Base-by-base conservation (phyloP, 352 stramenopile genomes). In the Pilasporangium apinafurcum region DNA sequence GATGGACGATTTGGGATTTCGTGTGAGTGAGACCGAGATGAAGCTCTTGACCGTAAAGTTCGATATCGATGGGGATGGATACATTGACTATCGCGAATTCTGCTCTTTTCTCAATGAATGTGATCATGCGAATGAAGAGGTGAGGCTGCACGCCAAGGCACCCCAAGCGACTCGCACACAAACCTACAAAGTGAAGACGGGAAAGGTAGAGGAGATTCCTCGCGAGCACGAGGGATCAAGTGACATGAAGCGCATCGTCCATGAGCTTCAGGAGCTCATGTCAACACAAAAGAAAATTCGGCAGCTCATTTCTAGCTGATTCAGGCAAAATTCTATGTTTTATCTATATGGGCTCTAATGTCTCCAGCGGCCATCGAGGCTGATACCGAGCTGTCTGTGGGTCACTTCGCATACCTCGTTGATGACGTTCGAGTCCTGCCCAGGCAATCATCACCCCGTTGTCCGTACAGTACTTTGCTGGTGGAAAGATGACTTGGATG, bases 371-470 rank as follows among this genome's bases (percentile, higher is more conserved):
- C 81, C 81, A 93, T 12, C 78, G 78, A 9, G 81, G 81, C 16
- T 68, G 58, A 57, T 93, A 93, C 20, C 78, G 75, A 29, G 68
- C 66, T 6, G 41, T 45, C 9, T 56, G 35, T 0, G 66, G 59
- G 12, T 91, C 72, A 44, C 65, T 85, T 2, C 79, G 77, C 53
- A 78, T 71, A 20, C 74, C 76, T 4, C 48, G 51, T 7, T 40
- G 29, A 47, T 86, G 74, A 20, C 71, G 61, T 50, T 95, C 79
- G 10, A 92, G 61, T 5, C 89, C 95, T 7, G 95, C 88, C 95
- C 94, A 99, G 2, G 96, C 96, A 36, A 97, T 69, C 92, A 98
- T 98, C 20, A 97, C 92, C 35, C 93, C 96, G 59, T 99, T 98
- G 79, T 99, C 97, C 2, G 96, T 99, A 70, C 97, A 99, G 32